Conservation (phyloP, 2,329 filamentous ascomycete species). For the Botrytis sinoallii region DNA sequence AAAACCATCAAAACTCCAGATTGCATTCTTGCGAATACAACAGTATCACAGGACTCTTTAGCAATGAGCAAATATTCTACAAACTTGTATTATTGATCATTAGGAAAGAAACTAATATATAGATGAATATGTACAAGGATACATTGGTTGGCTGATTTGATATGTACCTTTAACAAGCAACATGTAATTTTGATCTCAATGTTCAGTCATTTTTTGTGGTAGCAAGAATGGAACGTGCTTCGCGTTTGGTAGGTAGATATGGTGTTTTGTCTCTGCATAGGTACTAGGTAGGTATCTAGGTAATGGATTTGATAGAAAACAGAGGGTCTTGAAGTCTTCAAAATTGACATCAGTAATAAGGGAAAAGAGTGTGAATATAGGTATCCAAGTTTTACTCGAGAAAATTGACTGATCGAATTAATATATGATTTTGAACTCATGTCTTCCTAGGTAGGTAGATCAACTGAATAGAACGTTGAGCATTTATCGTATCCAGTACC, state of each 20-base stretch:
- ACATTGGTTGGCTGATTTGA: background rate
- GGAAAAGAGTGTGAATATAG: background rate
- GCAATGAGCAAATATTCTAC: background rate
- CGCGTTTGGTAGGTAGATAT: background rate
- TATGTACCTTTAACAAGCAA: background rate
- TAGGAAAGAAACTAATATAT: no score
- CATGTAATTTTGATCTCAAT: background rate
- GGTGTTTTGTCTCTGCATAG: background rate
- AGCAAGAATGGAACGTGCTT: background rate
- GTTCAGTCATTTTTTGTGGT: background rate
- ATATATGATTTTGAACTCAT: background rate
- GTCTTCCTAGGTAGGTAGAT: background rate
- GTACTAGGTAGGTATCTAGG: background rate
- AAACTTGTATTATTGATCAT: background rate
- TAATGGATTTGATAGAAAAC: background rate
- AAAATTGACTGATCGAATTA: background rate
- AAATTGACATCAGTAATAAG: background rate
- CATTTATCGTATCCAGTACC: no score
- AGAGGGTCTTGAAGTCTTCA: background rate
- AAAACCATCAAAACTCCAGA: background rate
- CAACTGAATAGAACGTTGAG: background rate
- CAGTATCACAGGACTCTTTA: background rate
- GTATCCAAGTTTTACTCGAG: background rate
- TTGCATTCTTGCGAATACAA: no score
- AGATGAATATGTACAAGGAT: background rate